Evolutionary conservation across 352 stramenopile genomes (phyloP).

Genomic region (Plasmopara halstedii): DNA sequence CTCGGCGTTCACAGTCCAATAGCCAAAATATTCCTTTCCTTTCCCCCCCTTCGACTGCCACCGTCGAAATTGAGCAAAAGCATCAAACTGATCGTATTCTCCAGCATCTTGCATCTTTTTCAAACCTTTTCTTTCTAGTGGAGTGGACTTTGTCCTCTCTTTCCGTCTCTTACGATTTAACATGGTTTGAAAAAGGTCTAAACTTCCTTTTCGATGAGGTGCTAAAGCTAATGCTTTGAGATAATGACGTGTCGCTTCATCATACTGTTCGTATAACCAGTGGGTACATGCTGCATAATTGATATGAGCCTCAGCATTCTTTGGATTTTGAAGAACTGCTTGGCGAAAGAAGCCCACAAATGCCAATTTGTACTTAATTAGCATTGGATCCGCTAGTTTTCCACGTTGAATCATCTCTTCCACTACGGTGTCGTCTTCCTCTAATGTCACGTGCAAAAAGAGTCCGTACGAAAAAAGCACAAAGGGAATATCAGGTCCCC

Average conservation of each 20-base stretch:
- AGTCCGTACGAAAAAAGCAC: conserved; percentile 73
- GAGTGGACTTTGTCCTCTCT: conserved; percentile 23
- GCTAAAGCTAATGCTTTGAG: conserved; percentile 54
- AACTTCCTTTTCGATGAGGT: conserved; percentile 46
- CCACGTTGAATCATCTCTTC: conserved; percentile 61
- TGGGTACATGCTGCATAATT: conserved; percentile 76
- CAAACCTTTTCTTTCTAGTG: too few relatives aligned
- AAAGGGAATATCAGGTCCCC: conserved; percentile 69
- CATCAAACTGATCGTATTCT: conserved; percentile 40
- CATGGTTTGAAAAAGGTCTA: conserved; percentile 78
- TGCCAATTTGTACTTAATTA: conserved; percentile 69
- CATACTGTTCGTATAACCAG: conserved; percentile 64
- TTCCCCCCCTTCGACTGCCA: conserved; percentile 59
- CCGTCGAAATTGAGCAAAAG: conserved; percentile 52
- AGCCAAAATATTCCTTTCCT: too few relatives aligned
- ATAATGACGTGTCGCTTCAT: conserved; percentile 55
- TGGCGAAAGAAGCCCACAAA: conserved; percentile 76
- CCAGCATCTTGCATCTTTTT: conserved; percentile 28
- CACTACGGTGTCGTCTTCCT: conserved; percentile 55
- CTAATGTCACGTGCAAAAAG: conserved; percentile 63
- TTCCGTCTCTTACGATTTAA: conserved; percentile 40
- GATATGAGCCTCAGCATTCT: conserved; percentile 51
- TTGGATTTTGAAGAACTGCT: conserved; percentile 54
- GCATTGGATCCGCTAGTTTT: conserved; percentile 41
- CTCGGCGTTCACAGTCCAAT: too few relatives aligned